phyloP scores from a whole-genome alignment of 2,329 filamentous ascomycete genomes.

The Ophiostoma ulmi region DNA sequence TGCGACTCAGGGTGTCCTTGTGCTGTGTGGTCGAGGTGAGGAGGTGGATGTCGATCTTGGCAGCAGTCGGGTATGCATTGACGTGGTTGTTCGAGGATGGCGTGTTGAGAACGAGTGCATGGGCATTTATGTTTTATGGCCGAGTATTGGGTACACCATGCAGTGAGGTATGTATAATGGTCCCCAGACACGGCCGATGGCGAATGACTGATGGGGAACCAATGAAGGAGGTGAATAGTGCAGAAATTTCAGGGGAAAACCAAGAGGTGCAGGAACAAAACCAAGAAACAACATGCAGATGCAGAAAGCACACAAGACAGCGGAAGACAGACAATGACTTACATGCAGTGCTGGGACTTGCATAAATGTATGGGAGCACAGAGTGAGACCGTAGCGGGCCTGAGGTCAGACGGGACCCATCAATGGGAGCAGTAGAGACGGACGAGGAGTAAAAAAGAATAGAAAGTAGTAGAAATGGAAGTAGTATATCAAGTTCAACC shows the following conservation, averaged over 20 bases:
- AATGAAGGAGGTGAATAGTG: slow-evolving; percentile 11
- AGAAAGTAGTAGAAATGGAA: background rate
- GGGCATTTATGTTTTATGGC: background rate
- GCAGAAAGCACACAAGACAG: background rate
- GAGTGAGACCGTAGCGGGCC: slow-evolving; percentile 17
- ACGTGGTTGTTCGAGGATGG: background rate
- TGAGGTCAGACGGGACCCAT: background rate
- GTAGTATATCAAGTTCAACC: background rate
- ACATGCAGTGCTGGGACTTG: slow-evolving; percentile 31
- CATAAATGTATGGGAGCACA: slow-evolving; percentile 28
- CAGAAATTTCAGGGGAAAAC: slow-evolving; percentile 7
- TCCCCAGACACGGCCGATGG: background rate
- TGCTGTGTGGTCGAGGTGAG: background rate
- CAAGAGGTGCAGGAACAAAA: background rate
- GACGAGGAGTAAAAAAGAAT: background rate
- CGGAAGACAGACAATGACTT: slow-evolving; percentile 27
- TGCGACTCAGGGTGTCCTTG: background rate
- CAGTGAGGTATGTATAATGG: background rate
- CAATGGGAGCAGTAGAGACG: background rate
- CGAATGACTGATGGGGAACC: background rate
- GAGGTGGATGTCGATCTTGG: background rate
- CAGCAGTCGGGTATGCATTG: slow-evolving; percentile 8
- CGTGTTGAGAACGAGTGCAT: background rate
- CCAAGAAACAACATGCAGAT: background rate
- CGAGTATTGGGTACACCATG: background rate